phyloP scores from a whole-genome alignment of 2,329 filamentous ascomycete species.

The Escovopsis sp. region DNA sequence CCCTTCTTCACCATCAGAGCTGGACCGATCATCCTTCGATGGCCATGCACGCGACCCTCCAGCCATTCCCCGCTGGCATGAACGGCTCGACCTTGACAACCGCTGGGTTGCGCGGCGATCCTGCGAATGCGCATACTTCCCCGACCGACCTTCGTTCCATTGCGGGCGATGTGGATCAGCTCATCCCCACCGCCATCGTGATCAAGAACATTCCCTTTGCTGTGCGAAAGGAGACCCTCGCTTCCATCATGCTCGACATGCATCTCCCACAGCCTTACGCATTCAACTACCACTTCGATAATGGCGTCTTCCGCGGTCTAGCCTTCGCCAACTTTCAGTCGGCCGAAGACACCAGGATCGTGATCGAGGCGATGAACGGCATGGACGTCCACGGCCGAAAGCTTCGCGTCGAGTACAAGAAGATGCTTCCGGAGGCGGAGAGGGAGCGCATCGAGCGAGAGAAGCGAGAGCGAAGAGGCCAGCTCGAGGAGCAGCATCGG shows the following conservation, averaged over 20 bases:
- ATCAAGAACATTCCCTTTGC: constrained; percentile 99
- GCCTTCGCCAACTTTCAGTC: constrained; percentile 98
- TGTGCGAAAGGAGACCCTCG: constrained; percentile 90
- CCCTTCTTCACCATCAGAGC: constrained; percentile 20
- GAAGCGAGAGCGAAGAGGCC: constrained; percentile 88
- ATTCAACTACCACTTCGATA: constrained; percentile 99
- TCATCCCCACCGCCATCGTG: constrained; percentile 95
- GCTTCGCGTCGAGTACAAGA: constrained; percentile 95
- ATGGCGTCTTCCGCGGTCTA: constrained; percentile 86
- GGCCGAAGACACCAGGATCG: constrained; percentile 77
- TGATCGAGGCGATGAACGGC: constrained; percentile 90
- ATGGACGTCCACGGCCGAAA: constrained; percentile 92
- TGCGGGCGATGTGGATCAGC: constrained; percentile 54
- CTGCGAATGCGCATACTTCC: constrained; percentile 23
- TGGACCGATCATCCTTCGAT: constrained; percentile 35
- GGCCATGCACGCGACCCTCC: constrained; percentile 24
- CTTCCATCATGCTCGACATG: constrained; percentile 86
- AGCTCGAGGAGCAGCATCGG: constrained; percentile 92
- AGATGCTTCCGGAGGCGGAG: constrained; percentile 92
- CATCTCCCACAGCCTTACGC: constrained; percentile 89
- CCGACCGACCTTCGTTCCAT: constrained; percentile 25
- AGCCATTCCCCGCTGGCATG: constrained; percentile 20
- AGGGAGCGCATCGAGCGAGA: constrained; percentile 92
- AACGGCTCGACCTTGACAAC: constrained; percentile 22
- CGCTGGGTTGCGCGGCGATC: constrained; percentile 28